A percentile compares a stretch with the other conserved stretches of the same genome.
phyloP scores from a whole-genome alignment of 108 stramenopile species.

The Aurantiochytrium sp. region DNA sequence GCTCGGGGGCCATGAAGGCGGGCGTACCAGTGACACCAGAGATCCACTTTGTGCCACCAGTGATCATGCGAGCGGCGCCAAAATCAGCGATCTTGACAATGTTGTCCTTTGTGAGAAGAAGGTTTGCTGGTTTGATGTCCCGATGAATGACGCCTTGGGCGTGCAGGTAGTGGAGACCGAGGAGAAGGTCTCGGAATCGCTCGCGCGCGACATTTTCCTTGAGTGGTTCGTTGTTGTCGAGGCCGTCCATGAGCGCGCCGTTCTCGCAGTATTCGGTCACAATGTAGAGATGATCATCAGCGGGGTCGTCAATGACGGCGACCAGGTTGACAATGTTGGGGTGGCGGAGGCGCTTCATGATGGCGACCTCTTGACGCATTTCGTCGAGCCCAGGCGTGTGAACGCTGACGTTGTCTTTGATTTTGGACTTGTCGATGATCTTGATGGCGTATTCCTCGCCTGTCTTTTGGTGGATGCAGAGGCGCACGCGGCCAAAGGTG shows the following conservation, averaged over 20 bases:
- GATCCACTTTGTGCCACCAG: not conserved
- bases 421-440: slow-evolving; percentile 46
- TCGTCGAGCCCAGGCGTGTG: slow-evolving; percentile 40
- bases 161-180: slow-evolving; percentile 46
- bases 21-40: slow-evolving; percentile 41
- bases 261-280: slow-evolving; percentile 47
- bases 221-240: slow-evolving; percentile 24
- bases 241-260: slow-evolving; percentile 48
- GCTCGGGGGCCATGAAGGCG: slow-evolving; percentile 57
- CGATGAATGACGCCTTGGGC: slow-evolving; percentile 43
- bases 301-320: slow-evolving; percentile 53
- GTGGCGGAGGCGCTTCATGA: slow-evolving; percentile 50
- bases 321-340: slow-evolving; percentile 45
- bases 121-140: slow-evolving; percentile 54
- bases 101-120: slow-evolving; percentile 30
- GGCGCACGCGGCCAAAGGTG: slow-evolving; percentile 13
- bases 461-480: not conserved
- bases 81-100: slow-evolving; percentile 28
- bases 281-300: slow-evolving; percentile 40
- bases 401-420: slow-evolving; percentile 8
- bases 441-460: slow-evolving; percentile 37
- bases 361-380: slow-evolving; percentile 50
- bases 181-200: slow-evolving; percentile 23
- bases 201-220: not conserved
- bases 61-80: slow-evolving; percentile 25